Evolutionary conservation across 345 rosid species (phyloP).

Genomic region (Pistacia atlantica): DNA sequence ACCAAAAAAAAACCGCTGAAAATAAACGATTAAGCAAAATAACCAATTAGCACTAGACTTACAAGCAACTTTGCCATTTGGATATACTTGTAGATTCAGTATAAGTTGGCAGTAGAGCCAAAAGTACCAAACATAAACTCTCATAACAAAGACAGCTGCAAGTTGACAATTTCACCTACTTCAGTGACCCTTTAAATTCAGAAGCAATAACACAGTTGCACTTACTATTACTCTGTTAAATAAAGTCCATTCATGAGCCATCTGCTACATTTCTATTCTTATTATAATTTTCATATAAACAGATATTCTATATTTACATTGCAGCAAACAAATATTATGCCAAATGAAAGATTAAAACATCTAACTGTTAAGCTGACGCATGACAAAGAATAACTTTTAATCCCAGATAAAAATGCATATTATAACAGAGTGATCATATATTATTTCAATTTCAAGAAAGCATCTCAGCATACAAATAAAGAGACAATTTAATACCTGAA

Average conservation of each 20-base stretch:
- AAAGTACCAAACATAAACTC: constrained; percentile 4
- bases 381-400: background rate
- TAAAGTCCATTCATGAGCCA: background rate
- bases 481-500: constrained; percentile 54
- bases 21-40: background rate
- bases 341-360: background rate
- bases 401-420: background rate
- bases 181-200: background rate
- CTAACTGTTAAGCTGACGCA: background rate
- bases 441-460: background rate
- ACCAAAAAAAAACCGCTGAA: background rate
- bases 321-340: background rate
- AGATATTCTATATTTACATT: background rate
- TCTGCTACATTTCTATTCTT: background rate
- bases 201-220: background rate
- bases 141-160: background rate
- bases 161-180: background rate
- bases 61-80: constrained; percentile 12
- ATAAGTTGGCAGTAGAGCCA: background rate
- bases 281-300: background rate
- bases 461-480: background rate
- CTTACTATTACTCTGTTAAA: background rate
- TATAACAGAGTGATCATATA: background rate
- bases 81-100: background rate
- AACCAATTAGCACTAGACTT: background rate